Evolutionary conservation across 2,329 filamentous ascomycete genomes (phyloP).

Genomic region (Cordyceps cicadae): DNA sequence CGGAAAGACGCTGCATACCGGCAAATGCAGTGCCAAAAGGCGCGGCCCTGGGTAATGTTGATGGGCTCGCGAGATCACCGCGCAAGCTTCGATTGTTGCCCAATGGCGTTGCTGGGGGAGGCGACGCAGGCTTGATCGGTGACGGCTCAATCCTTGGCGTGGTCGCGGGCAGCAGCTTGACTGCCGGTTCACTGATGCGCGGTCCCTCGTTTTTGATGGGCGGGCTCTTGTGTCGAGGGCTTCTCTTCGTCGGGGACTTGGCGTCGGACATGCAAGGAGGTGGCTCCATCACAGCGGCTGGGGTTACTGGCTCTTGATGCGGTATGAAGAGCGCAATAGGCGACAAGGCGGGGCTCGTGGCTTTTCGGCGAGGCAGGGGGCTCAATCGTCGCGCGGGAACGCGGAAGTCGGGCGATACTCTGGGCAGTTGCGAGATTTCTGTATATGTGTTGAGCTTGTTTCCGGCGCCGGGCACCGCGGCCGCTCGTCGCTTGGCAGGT

Average conservation of each 20-base stretch:
- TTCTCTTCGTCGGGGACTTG: slow-evolving; percentile 25
- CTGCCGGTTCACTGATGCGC: slow-evolving; percentile 22
- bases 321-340: not conserved
- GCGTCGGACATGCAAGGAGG: slow-evolving; percentile 18
- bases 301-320: slow-evolving; percentile 20
- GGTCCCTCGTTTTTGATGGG: slow-evolving; percentile 18
- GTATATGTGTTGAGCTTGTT: slow-evolving; percentile 21
- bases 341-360: not conserved
- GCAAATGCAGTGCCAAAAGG: slow-evolving; percentile 5
- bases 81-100: slow-evolving; percentile 6
- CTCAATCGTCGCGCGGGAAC: not conserved
- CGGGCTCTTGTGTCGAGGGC: slow-evolving; percentile 20
- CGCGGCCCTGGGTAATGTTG: slow-evolving; percentile 3
- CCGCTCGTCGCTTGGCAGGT: slow-evolving; percentile 23
- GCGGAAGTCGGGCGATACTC: slow-evolving; percentile 2
- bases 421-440: slow-evolving; percentile 20
- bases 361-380: not conserved
- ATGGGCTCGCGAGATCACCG: not conserved
- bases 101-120: slow-evolving; percentile 20
- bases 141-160: slow-evolving; percentile 21
- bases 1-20: slow-evolving; percentile 5
- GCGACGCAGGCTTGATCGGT: slow-evolving; percentile 22
- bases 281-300: slow-evolving; percentile 17
- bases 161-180: slow-evolving; percentile 22
- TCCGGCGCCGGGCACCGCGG: slow-evolving; percentile 16